Evolutionary conservation across 192 early-diverging fungal genomes (phyloP), one percentile per base, ranked within the genome.

Genomic region (Phycomyces nitens): DNA sequence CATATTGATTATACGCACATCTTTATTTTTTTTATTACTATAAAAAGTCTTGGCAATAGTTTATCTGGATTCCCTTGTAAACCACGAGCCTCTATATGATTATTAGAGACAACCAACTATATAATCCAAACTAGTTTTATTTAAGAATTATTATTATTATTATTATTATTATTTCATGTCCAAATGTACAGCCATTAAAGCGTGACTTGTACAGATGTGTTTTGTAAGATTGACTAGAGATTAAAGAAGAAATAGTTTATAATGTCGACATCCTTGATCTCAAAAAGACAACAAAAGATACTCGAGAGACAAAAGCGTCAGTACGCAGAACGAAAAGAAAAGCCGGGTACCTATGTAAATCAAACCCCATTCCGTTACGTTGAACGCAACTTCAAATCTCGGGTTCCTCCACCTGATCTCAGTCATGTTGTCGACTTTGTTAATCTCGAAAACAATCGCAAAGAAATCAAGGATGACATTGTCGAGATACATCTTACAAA

Each of bases 341-440:
- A 68, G 21, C 26, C 49, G 12, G 63, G 64, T 9, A 58, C 69
- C 12, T 77, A 70, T 56, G 41, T 57, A 0, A 82, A 72, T 22
- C 79, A 86, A 52, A 85, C 86, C 5, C 82, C 88, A n/a, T 92
- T 92, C 70, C 82, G 90, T 16, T 71, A 79, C 52, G 77, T 79
- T 18, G 90, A 92, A 44, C 84, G 88, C 10, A 73, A 64, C 53
- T 89, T 83, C 72, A 80, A 83, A 47, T 72, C 77, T 6, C 70
- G 80, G 8, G 67, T 77, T 44, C 70, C 73, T 23, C 72, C 66
- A 59, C 82, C 84, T 9, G 81, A 87, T 65, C 75, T 80, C 22
- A 65, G 71, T 27, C 57, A 70, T 10, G 84, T 85, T 1, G 56
- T 90, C 42, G 87, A 90, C 66, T 82, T 87, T 57, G 49, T 66